Conservation (phyloP, 768 basidiomycete genomes). For the Rhodotorula taiwanensis region DNA sequence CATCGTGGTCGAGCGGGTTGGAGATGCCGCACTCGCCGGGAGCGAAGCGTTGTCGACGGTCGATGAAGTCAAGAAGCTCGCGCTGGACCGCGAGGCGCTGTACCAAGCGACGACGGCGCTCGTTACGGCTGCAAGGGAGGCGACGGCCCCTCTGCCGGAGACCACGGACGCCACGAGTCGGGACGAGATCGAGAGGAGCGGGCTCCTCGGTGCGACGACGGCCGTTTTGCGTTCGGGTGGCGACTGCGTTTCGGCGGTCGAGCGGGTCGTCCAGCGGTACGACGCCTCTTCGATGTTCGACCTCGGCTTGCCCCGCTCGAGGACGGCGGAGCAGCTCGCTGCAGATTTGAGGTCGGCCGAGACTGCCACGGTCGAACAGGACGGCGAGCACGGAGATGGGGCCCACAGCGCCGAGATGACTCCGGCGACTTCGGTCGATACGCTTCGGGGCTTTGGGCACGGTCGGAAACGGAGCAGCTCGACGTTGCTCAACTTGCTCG, state of each 20-base stretch:
- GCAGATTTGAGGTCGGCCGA: background rate
- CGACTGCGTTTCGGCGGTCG: constrained; percentile 80
- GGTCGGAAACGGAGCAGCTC: constrained; percentile 31
- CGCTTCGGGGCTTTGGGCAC: background rate
- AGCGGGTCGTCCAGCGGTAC: constrained; percentile 59
- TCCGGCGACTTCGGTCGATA: constrained; percentile 3
- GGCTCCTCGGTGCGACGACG: constrained; percentile 76
- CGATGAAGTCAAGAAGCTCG: constrained; percentile 58
- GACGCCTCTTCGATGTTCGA: too few relatives aligned
- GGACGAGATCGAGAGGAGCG: constrained; percentile 48
- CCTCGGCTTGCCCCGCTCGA: constrained; percentile 17
- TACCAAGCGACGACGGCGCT: constrained; percentile 79
- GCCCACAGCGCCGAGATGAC: too few relatives aligned
- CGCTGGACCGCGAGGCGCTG: constrained; percentile 66
- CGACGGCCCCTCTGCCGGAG: constrained; percentile 51
- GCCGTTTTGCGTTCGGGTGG: constrained; percentile 76
- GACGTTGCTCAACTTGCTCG: constrained; percentile 45
- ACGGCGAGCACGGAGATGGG: too few relatives aligned
- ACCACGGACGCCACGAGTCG: constrained; percentile 45
- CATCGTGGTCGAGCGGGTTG: constrained; percentile 81
- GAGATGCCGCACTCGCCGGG: background rate
- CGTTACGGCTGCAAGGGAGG: constrained; percentile 74
- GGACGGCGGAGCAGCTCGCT: background rate
- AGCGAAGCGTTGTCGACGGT: constrained; percentile 41
- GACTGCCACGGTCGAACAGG: too few relatives aligned